A percentile compares a stretch with the other conserved stretches of the same genome.
Evolutionary conservation across 2,329 filamentous ascomycete genomes (phyloP).

Genomic region (Fusarium sp.): DNA sequence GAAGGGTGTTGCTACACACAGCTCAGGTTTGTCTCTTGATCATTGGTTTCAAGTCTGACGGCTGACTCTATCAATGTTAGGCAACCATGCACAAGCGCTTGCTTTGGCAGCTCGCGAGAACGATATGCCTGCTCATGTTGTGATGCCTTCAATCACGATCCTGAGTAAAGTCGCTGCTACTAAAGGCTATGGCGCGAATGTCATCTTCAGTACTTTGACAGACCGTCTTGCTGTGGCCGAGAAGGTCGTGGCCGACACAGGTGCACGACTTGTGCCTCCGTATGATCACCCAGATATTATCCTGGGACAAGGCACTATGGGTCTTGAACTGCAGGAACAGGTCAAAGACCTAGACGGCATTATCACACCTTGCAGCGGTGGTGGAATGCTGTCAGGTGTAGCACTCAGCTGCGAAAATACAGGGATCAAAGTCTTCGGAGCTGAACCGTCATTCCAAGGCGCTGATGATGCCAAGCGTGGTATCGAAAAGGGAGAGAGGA

Average conservation of each 20-base stretch:
- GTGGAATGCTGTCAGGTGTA: not conserved
- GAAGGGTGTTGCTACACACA: conserved; percentile 1
- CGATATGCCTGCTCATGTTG: not conserved
- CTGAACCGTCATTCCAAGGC: not conserved
- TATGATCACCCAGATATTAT: conserved; percentile 2
- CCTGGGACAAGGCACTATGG: conserved; percentile 1
- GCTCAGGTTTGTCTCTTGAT: not conserved
- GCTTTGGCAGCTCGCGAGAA: not conserved
- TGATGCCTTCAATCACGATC: conserved; percentile 3
- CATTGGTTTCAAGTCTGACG: accelerated
- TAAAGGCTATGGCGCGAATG: not conserved
- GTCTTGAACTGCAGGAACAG: not conserved
- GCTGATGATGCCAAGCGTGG: conserved; percentile 8
- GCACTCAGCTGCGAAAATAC: not conserved
- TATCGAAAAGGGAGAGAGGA: not conserved
- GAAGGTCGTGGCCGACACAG: not conserved
- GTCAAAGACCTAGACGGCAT: not conserved
- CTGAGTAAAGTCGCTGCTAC: conserved; percentile 5
- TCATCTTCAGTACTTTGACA: not conserved
- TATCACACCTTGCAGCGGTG: not conserved
- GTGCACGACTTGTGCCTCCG: not conserved
- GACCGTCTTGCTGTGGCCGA: not conserved
- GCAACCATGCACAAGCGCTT: conserved; percentile 4
- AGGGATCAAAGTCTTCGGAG: conserved; percentile 1
- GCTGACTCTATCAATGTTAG: not conserved